Percentiles rank a stretch among this genome's conserved stretches.
These are phyloP conservation scores for Suillus bovinus DNA, from an alignment of 768 basidiomycete genomes.

Conservation along the genomic window DNA sequence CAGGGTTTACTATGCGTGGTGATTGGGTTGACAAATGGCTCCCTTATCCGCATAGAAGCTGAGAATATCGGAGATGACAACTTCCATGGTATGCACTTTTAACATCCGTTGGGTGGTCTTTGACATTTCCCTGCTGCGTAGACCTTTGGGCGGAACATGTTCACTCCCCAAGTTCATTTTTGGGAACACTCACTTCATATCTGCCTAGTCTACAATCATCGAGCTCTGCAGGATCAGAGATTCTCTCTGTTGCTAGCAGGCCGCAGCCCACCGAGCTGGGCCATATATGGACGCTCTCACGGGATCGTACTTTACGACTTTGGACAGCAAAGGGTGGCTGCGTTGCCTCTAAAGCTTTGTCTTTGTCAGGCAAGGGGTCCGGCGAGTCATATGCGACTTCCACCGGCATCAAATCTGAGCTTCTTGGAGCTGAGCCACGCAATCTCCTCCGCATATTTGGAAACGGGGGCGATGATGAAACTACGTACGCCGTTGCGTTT, in stretches of 20 bases:
- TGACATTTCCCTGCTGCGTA: conserved; percentile 30
- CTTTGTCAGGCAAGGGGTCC: conserved; percentile 35
- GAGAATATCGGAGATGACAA: conserved; percentile 55
- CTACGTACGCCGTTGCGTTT: conserved; percentile 68
- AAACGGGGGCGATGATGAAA: conserved; percentile 44
- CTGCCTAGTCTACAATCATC: conserved; percentile 53
- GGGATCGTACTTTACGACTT: conserved; percentile 80
- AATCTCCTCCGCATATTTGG: conserved; percentile 68
- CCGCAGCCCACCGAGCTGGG: conserved; percentile 76
- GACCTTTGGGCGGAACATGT: conserved; percentile 73
- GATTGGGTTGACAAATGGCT: conserved; percentile 61
- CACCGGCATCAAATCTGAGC: conserved; percentile 38
- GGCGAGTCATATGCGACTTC: conserved; percentile 24
- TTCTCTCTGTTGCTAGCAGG: conserved; percentile 71
- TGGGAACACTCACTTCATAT: conserved; percentile 67
- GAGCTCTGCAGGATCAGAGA: conserved; percentile 51
- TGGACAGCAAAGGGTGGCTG: conserved; percentile 83
- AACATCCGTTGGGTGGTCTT: conserved; percentile 9
- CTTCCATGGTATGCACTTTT: conserved; percentile 53
- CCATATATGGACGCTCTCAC: conserved; percentile 81
- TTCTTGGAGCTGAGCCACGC: conserved; percentile 62
- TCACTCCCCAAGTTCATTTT: conserved; percentile 64
- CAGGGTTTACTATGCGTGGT: conserved; percentile 69
- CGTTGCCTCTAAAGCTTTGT: conserved; percentile 60
- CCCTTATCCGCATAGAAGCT: conserved; percentile 68